Conservation (phyloP, 768 basidiomycete genomes). For the Cubamyces lactineus region DNA sequence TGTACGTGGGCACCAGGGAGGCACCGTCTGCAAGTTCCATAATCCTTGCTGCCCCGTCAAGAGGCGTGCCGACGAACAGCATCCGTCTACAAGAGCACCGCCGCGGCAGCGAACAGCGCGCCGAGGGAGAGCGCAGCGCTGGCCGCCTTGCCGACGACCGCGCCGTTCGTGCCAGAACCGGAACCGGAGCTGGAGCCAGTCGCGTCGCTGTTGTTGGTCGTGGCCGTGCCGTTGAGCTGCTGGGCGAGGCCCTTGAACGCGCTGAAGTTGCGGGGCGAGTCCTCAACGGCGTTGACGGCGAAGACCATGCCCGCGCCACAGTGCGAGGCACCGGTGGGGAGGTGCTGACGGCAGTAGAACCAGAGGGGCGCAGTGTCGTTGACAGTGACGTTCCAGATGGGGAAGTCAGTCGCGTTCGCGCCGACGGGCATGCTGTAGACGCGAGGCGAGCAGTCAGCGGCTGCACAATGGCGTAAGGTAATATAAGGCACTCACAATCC, state of each 20-base stretch:
- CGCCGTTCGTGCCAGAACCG: conserved; percentile 17
- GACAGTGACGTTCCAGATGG: conserved; percentile 59
- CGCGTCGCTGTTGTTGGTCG: conserved; percentile 37
- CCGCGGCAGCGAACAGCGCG: conserved; percentile 28
- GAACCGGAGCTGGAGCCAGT: conserved; percentile 25
- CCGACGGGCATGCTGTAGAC: conserved; percentile 43
- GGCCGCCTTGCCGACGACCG: conserved; percentile 11
- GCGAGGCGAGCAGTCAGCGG: background rate
- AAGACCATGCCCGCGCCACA: conserved; percentile 44
- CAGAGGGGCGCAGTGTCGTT: conserved; percentile 61
- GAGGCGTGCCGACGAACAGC: background rate
- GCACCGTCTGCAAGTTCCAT: background rate
- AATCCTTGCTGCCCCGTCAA: background rate
- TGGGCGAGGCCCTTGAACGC: conserved; percentile 61
- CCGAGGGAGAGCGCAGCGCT: conserved; percentile 29
- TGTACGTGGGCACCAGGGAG: background rate
- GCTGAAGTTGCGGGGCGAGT: conserved; percentile 51
- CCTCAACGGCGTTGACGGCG: conserved; percentile 61
- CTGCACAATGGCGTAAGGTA: background rate
- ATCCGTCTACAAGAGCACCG: conserved; percentile 26
- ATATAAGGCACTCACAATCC: conserved; percentile 49
- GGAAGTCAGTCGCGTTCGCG: conserved; percentile 49
- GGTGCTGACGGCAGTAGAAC: conserved; percentile 54
- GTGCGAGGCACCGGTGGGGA: conserved; percentile 35
- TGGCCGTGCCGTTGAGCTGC: conserved; percentile 48